These are phyloP conservation scores for Dactylonectria estremocensis DNA, from an alignment of 2,329 filamentous ascomycete species.

Conservation along the genomic window DNA sequence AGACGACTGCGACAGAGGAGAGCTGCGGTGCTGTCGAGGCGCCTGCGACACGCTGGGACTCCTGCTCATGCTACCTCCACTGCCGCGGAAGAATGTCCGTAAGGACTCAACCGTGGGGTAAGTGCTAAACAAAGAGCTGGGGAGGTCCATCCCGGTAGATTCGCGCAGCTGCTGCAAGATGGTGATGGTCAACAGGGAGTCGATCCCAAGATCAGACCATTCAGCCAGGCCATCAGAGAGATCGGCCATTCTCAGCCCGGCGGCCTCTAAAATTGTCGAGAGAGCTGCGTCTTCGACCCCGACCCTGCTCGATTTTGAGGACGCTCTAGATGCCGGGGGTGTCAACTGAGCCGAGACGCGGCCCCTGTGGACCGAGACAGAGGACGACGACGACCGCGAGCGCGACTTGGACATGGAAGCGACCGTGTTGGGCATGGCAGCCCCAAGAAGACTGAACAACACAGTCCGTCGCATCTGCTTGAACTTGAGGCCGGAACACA, in stretches of 20 bases:
- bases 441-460: too few relatives aligned
- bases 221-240: conserved; percentile 67
- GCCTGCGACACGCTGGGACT: too few relatives aligned
- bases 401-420: too few relatives aligned
- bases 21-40: too few relatives aligned
- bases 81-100: too few relatives aligned
- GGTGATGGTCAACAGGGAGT: conserved; percentile 74
- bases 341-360: background rate
- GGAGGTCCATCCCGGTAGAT: conserved; percentile 63
- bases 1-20: too few relatives aligned
- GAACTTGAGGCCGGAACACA: background rate
- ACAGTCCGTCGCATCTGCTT: too few relatives aligned
- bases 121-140: conserved; percentile 65
- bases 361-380: too few relatives aligned
- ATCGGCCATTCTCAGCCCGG: conserved; percentile 53
- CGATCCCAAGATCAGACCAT: conserved; percentile 72
- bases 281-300: conserved; percentile 28
- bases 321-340: background rate
- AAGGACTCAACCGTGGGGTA: conserved; percentile 62
- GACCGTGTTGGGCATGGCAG: too few relatives aligned
- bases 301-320: background rate
- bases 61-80: too few relatives aligned
- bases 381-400: too few relatives aligned
- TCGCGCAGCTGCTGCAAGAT: conserved; percentile 72
- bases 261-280: conserved; percentile 38